These are phyloP conservation scores for Floccularia luteovirens DNA, from an alignment of 768 basidiomycete genomes.

Conservation along the genomic window DNA sequence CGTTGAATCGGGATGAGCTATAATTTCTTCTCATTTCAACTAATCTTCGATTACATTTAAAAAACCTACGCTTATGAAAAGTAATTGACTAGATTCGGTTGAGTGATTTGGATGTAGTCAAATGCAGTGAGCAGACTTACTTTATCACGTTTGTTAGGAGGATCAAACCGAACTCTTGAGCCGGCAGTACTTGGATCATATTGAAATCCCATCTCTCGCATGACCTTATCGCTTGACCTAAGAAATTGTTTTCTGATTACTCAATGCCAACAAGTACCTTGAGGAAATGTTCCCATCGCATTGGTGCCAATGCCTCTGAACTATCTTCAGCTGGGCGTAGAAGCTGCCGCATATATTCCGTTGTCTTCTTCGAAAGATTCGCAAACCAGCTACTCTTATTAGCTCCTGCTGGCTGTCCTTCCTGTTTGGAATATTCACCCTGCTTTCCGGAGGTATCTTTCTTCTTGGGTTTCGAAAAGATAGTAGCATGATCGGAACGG, in stretches of 20 bases:
- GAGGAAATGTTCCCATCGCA: constrained; percentile 79
- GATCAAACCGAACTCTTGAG: constrained; percentile 78
- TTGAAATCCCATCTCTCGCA: constrained; percentile 73
- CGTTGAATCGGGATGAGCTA: constrained; percentile 73
- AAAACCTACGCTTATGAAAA: constrained; percentile 63
- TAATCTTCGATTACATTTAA: neutral
- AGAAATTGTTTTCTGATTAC: neutral
- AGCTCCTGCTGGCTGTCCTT: constrained; percentile 30
- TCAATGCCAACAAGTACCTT: constrained; percentile 34
- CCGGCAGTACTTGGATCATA: constrained; percentile 73
- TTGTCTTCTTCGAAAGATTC: constrained; percentile 52
- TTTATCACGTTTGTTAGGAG: constrained; percentile 43
- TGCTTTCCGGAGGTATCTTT: constrained; percentile 47
- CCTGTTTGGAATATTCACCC: constrained; percentile 20
- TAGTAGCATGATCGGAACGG: constrained; percentile 48
- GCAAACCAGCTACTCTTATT: constrained; percentile 50
- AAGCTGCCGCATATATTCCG: constrained; percentile 55
- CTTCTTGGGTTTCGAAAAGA: constrained; percentile 36
- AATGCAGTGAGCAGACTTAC: constrained; percentile 15
- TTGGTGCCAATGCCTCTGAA: constrained; percentile 42
- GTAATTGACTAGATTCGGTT: constrained; percentile 46
- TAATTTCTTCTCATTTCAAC: neutral
- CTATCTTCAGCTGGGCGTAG: constrained; percentile 49
- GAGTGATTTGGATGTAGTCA: neutral
- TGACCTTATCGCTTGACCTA: constrained; percentile 37